phyloP scores from a whole-genome alignment of 2,329 filamentous ascomycete species.

The Venturia pyrina region DNA sequence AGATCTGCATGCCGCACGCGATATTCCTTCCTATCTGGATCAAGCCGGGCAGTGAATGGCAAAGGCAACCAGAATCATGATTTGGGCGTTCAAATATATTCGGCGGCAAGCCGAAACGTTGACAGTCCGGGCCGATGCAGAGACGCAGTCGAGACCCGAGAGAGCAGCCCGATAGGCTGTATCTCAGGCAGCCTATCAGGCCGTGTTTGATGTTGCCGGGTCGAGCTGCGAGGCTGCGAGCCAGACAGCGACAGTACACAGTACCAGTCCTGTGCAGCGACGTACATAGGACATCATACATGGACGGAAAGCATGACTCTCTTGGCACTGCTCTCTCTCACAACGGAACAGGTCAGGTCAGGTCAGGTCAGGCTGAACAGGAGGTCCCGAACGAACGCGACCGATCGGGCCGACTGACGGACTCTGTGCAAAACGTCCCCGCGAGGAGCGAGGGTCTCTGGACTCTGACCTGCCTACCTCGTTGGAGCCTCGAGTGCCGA shows the following conservation, averaged over 20 bases:
- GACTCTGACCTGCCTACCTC: not conserved
- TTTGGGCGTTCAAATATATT: not conserved
- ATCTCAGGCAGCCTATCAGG: not conserved
- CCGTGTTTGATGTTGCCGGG: no score
- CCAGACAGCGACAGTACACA: no score
- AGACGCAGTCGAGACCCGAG: not conserved
- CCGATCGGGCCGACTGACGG: not conserved
- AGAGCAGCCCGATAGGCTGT: not conserved
- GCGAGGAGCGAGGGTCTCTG: not conserved
- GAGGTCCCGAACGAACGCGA: not conserved
- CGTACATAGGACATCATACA: no score
- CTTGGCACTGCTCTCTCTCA: no score
- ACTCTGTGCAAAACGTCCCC: not conserved
- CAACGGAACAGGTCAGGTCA: not conserved
- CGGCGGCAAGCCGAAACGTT: conserved; percentile 3
- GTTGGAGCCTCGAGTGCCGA: not conserved
- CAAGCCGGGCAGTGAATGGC: not conserved
- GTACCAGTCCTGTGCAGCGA: no score
- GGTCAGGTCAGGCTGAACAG: not conserved
- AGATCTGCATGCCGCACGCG: not conserved
- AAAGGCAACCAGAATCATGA: not conserved
- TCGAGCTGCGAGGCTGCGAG: no score
- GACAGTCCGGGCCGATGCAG: not conserved
- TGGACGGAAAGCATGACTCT: no score
- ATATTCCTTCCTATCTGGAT: not conserved